A percentile compares a stretch with the other conserved stretches of the same genome.
Evolutionary conservation across 129 eudicot species (phyloP).

Genomic region (Ambrosia artemisiifolia): DNA sequence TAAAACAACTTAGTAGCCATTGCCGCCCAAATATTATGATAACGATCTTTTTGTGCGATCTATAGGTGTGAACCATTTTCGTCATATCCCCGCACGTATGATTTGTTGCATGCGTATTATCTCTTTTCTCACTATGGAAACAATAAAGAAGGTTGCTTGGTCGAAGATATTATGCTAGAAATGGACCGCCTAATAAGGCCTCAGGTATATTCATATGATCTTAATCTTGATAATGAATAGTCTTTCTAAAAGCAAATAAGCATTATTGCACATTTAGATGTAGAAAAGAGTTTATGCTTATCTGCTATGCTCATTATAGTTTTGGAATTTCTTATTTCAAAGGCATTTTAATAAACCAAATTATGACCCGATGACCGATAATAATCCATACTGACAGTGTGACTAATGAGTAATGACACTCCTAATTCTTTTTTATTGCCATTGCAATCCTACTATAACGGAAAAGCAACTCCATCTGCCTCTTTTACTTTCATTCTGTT

Average conservation of each 20-base stretch:
- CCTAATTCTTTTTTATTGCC: too few relatives aligned
- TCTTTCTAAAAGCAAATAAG: not conserved
- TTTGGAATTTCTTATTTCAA: not conserved
- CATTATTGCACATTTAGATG: not conserved
- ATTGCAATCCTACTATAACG: too few relatives aligned
- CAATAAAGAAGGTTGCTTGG: slow-evolving; percentile 58
- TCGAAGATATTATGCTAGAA: slow-evolving; percentile 88
- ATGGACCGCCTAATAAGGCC: slow-evolving; percentile 90
- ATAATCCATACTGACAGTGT: too few relatives aligned
- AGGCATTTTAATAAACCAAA: not conserved
- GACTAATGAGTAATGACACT: too few relatives aligned
- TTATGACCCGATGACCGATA: too few relatives aligned
- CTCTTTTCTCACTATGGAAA: slow-evolving; percentile 70
- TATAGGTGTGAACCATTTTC: too few relatives aligned
- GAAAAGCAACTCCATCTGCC: too few relatives aligned
- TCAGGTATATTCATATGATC: slow-evolving; percentile 48
- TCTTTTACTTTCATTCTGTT: too few relatives aligned
- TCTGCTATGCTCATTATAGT: not conserved
- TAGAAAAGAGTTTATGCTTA: too few relatives aligned
- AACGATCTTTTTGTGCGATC: too few relatives aligned
- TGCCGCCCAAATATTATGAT: not conserved
- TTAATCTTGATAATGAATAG: not conserved
- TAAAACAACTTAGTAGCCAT: not conserved
- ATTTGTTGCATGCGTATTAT: slow-evolving; percentile 65
- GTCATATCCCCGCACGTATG: slow-evolving; percentile 87